Percentiles rank a stretch among this genome's conserved stretches.
Evolutionary conservation across 805 yeast genomes (phyloP).

Genomic region (Ogataea nitratoaversa): DNA sequence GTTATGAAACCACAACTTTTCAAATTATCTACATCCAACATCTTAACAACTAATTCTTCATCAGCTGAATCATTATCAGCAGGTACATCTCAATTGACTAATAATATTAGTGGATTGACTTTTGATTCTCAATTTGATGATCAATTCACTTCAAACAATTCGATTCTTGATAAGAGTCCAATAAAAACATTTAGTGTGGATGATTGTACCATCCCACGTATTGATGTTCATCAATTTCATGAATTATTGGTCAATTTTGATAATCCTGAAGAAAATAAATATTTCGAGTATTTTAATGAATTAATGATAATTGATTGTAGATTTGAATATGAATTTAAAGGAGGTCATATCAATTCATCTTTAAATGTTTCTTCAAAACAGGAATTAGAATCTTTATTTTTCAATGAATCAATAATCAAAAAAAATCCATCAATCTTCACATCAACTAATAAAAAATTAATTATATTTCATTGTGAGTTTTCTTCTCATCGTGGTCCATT

Average conservation of each 20-base stretch:
- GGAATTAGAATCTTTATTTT: conserved; percentile 58
- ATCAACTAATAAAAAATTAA: conserved; percentile 35
- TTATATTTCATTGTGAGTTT: conserved; percentile 93
- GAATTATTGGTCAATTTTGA: conserved; percentile 44
- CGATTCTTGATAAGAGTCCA: conserved; percentile 26
- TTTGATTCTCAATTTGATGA: conserved; percentile 8
- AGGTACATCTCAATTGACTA: conserved; percentile 24
- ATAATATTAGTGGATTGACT: conserved; percentile 21
- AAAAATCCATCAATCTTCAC: conserved; percentile 23
- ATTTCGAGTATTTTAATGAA: conserved; percentile 48
- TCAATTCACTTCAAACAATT: conserved; percentile 17
- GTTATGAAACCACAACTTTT: conserved; percentile 9
- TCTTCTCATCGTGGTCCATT: conserved; percentile 91
- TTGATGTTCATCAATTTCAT: conserved; percentile 53
- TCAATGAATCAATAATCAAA: conserved; percentile 21
- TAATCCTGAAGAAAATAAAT: conserved; percentile 27
- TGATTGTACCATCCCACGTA: conserved; percentile 67
- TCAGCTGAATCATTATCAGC: conserved; percentile 17
- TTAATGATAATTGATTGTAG: conserved; percentile 77
- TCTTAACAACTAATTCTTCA: conserved; percentile 4
- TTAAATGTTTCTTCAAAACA: conserved; percentile 69
- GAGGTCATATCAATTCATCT: conserved; percentile 89
- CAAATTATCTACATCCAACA: conserved; percentile 14
- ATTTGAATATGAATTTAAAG: conserved; percentile 85
- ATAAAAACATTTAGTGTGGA: conserved; percentile 41